Base-by-base conservation (phyloP, 2,329 filamentous ascomycete species). In the Drechmeria coniospora region DNA sequence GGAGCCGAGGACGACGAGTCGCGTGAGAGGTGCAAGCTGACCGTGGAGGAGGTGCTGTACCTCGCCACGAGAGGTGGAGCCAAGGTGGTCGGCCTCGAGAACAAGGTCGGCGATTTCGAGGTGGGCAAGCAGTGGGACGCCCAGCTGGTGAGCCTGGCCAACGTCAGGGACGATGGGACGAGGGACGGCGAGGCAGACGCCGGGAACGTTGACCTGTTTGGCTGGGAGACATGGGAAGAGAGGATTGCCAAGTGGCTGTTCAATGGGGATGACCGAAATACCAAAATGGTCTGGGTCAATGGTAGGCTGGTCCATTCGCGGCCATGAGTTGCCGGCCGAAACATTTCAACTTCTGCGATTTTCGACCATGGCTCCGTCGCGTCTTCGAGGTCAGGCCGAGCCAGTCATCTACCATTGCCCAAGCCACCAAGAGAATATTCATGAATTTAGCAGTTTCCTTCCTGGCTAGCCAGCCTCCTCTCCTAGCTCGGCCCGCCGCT, bases 191-290 rank as follows among this genome's bases (percentile, higher is more conserved):
- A 36, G 14, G 47, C 38, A 4, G 58, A 64, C 4, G 54, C 56
- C 2, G 74, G 77, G 0, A 73, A 75, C 25, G 82, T 94, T 0
- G 84, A 94, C 51, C 51, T 94, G 0, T 98, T 94, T 59, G 86
- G 84, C 1, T 83, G 77, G 69, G 87, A 95, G 64, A 69, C 47
- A n/a, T 92, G 80, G 82, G 71, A 78, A 21, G 82, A 95, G 44
- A 71, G 63, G 44, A 57, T 95, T 8, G 80, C 82, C 28, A 98
- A 98, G 61, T 98, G 90, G 90, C 61, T 95, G 35, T 98, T 80
- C 55, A 79, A 72, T 38, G 90, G 90, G 0, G 86, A 95, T 58
- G 90, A 95, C 54, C 64, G 87, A 40, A 95, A 95, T 51, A 87
- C 84, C 3, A 66, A 65, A 42, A 74, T 66, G 40, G 90, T 98